Percentiles rank a stretch among this genome's conserved stretches.
phyloP scores from a whole-genome alignment of 371 early-diverging fungal species.

The Dichotomocladium elegans region DNA sequence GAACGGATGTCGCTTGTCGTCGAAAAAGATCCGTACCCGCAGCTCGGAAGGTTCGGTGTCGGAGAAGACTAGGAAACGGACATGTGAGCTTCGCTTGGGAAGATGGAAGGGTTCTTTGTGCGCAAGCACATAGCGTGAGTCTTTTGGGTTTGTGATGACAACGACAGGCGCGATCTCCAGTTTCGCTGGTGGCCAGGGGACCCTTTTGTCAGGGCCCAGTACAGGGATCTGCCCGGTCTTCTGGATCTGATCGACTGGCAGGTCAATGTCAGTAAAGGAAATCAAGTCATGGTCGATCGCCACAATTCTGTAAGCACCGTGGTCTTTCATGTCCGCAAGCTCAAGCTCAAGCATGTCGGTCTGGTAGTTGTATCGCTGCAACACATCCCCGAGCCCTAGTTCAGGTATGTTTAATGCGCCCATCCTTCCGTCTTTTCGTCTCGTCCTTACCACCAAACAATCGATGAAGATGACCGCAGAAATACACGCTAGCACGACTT shows the following conservation, averaged over 20 bases:
- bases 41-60: not conserved
- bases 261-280: conserved; percentile 69
- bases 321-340: conserved; percentile 83
- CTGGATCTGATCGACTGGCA: conserved; percentile 45
- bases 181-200: conserved; percentile 22
- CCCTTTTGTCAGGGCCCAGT: conserved; percentile 5
- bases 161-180: conserved; percentile 61
- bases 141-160: conserved; percentile 87
- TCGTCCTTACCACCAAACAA: conserved; percentile 52
- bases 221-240: not conserved
- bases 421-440: too few relatives aligned
- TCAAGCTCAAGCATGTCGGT: conserved; percentile 76
- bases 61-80: conserved; percentile 48
- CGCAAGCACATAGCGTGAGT: conserved; percentile 68
- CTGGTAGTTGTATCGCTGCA: conserved; percentile 56
- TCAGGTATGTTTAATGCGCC: not conserved
- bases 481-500: conserved; percentile 60
- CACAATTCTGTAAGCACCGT: conserved; percentile 76
- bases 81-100: conserved; percentile 59
- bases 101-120: conserved; percentile 65
- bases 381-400: conserved; percentile 57
- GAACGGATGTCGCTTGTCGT: conserved; percentile 10
- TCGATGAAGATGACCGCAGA: conserved; percentile 88
- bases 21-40: conserved; percentile 5
- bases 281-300: conserved; percentile 86